phyloP scores from a whole-genome alignment of 495 filamentous ascomycete genomes.

The Xylaria venustula region DNA sequence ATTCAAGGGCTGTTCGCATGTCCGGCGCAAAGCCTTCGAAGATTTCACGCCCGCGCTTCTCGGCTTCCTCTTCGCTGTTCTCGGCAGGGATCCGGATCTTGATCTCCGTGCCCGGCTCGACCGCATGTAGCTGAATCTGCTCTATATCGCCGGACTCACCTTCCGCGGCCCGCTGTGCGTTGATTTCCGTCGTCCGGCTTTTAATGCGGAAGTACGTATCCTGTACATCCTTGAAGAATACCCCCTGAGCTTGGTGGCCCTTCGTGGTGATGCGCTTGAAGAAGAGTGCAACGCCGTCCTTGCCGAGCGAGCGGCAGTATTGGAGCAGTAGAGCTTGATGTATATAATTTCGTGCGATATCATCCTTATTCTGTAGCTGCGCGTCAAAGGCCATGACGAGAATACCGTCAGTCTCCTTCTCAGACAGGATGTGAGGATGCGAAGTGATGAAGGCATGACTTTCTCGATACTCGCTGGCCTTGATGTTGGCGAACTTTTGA shows the following conservation, averaged over 20 bases:
- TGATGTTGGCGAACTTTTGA: conserved; percentile 76
- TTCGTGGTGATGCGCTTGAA: conserved; percentile 94
- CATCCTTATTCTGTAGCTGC: conserved; percentile 70
- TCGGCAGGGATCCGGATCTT: conserved; percentile 77
- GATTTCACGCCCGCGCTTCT: conserved; percentile 65
- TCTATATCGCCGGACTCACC: conserved; percentile 72
- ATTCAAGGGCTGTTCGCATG: conserved; percentile 76
- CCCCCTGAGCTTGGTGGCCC: conserved; percentile 84
- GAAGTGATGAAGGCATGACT: conserved; percentile 70
- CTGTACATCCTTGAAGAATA: conserved; percentile 91
- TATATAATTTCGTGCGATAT: conserved; percentile 82
- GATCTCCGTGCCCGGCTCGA: conserved; percentile 90
- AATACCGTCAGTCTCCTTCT: conserved; percentile 88
- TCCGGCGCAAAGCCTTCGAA: conserved; percentile 83
- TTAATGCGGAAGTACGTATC: conserved; percentile 81
- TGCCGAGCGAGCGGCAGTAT: conserved; percentile 87
- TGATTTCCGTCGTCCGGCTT: conserved; percentile 73
- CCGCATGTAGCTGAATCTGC: conserved; percentile 95
- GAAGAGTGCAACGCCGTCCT: conserved; percentile 87
- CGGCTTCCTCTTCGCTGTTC: conserved; percentile 62
- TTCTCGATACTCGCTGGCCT: conserved; percentile 67
- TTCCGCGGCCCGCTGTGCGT: conserved; percentile 61
- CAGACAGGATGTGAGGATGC: conserved; percentile 74
- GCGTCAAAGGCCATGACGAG: conserved; percentile 88
- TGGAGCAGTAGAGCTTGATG: conserved; percentile 91